Base-by-base conservation (phyloP, 306 rosid genomes). In the Cajanus cajan region DNA sequence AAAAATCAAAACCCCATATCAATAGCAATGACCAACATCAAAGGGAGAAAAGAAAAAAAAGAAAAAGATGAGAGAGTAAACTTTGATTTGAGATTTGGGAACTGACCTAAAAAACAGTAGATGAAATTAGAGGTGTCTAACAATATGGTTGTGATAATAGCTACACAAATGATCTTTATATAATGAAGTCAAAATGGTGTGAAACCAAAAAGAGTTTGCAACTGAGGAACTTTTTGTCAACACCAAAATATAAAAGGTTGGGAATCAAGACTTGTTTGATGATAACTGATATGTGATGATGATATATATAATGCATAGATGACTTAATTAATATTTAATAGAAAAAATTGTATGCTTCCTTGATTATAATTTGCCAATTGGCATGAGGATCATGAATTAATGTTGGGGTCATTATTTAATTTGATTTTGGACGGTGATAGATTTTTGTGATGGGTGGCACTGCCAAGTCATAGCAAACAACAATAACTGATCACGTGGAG, bases 131-230 rank as follows among this genome's bases (percentile, higher is more conserved):
- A 55, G 14, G 5, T 61, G 55, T 25, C 18, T 5, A 57, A 78
- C 22, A 74, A 74, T 31, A n/a, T 9, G 45, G 39, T 4, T 5
- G 48, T 59, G 10, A 10, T n/a, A 45, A 79, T 28, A 70, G 16
- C 19, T 70, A 80, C 76, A 55, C 12, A 0, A 33, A 64, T 7
- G 52, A 45, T 71, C 68, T 80, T 45, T 80, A 64, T 41, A 14
- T 9, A 41, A 7, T 59, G 33, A 22, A 25, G 4, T 25, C 19
- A 47, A 51, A 34, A 44, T 24, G 9, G 58, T 68, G 34, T 34
- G 73, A 40, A 48, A 76, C 16, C 50, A 59, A 37, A 31, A 1
- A 19, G 36, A 22, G 36, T 7, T 71, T 36, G 54, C 63, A 55
- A 54, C 41, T 47, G 6, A 41, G 51, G 47, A 69, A 64, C 64